Evolutionary conservation across 257 asterid genomes (phyloP).

Genomic region (Solanum chiquidenum): DNA sequence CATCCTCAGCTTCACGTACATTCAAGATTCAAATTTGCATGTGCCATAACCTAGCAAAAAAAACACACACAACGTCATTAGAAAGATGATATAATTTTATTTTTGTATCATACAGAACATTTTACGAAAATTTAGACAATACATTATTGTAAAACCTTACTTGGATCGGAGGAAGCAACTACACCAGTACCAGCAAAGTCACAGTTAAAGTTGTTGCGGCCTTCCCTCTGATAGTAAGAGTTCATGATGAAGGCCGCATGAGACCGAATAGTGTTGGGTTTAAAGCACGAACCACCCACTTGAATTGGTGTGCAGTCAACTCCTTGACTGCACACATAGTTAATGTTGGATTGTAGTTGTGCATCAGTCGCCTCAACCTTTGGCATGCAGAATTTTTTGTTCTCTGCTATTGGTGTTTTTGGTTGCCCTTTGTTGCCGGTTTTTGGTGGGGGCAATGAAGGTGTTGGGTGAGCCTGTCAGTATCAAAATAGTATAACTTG

Average conservation of each 20-base stretch:
- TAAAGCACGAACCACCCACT: neutral
- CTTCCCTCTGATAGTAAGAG: neutral
- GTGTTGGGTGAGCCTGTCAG: neutral
- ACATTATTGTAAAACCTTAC: slow-evolving; percentile 1
- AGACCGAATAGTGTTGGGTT: neutral
- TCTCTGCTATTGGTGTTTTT: neutral
- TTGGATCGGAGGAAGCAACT: neutral
- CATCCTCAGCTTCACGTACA: neutral
- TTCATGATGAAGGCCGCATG: slow-evolving; percentile 1
- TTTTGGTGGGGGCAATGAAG: neutral
- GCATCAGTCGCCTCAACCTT: neutral
- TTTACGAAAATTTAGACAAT: neutral
- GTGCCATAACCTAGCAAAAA: neutral
- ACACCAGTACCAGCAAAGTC: slow-evolving; percentile 4
- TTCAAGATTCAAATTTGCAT: neutral
- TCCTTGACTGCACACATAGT: slow-evolving; percentile 1
- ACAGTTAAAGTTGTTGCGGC: neutral
- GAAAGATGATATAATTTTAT: neutral
- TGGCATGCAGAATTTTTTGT: neutral
- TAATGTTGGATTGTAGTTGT: neutral
- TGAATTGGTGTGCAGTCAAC: slow-evolving; percentile 4
- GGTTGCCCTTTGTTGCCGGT: neutral
- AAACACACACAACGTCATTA: neutral
- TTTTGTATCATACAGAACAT: no score
- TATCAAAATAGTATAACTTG: neutral